Evolutionary conservation across 805 yeast genomes (phyloP), one percentile per base, ranked within the genome.

Genomic region (Pichia occidentalis): DNA sequence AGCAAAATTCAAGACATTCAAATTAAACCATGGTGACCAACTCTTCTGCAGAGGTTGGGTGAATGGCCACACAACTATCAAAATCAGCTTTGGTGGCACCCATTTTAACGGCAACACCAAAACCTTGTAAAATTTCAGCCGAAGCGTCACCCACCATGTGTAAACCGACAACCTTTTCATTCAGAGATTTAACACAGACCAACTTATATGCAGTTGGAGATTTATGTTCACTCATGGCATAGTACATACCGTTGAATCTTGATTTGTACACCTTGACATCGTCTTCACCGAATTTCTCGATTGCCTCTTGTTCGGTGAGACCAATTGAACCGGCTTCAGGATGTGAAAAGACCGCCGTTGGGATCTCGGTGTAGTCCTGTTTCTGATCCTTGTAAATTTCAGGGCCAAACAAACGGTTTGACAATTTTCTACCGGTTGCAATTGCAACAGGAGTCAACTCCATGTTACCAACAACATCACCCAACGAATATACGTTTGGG

Each of bases 391-490:
- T 75, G 67, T 71, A 85, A 40, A 64, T 59, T 45, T 71, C 76
- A 39, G 88, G 81, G 17, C 96, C 96, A 58, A 90, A 92, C 43
- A 92, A 65, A 59, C 99, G 76, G 67, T 90, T 88, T 21, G 97
- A 76, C 50, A 92, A 72, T 60, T 77, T 85, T 64, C 99, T 80
- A 44, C 99, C 99, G 8, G 98, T 88, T 25, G 98, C 97, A 65
- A 92, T 92, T 26, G 98, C 98, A 30, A 87, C 97, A 7, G 99
- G 99, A 3, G 99, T 92, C 53, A 92, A 73, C 67, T 92, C 97
- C 31, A 85, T 82, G 22, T 83, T 78, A 45, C 96, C 97, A 30
- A 85, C 82, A 43, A 90, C 94, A 60, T 92, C 99, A 55, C 99
- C 99, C 32, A 92, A 67, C 2, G 98, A 81, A 58, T 72, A 85